phyloP scores from a whole-genome alignment of 768 basidiomycete genomes.

The Agaricus blazei region DNA sequence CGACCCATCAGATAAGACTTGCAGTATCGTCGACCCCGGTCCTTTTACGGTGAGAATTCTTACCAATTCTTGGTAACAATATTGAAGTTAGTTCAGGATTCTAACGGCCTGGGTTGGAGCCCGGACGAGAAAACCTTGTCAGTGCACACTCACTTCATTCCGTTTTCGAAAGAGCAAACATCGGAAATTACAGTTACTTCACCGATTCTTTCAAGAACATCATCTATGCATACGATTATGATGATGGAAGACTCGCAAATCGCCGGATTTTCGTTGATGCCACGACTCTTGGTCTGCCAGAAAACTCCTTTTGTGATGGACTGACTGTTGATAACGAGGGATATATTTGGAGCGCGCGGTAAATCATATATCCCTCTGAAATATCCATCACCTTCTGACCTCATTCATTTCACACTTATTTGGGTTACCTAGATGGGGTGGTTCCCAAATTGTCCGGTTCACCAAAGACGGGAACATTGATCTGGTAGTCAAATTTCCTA shows the following conservation, averaged over 20 bases:
- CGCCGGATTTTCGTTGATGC: constrained; percentile 56
- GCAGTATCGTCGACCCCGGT: constrained; percentile 51
- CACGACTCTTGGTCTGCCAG: constrained; percentile 43
- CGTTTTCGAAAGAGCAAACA: constrained; percentile 1
- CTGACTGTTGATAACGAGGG: constrained; percentile 62
- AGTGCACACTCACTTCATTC: constrained; percentile 16
- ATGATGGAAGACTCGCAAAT: constrained; percentile 50
- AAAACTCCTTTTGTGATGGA: constrained; percentile 56
- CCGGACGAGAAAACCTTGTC: constrained; percentile 57
- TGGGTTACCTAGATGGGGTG: constrained; percentile 49
- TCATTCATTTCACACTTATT: background rate
- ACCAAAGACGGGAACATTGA: constrained; percentile 49
- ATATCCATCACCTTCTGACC: constrained; percentile 6
- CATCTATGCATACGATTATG: constrained; percentile 66
- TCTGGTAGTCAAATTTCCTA: constrained; percentile 53
- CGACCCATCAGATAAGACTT: constrained; percentile 44
- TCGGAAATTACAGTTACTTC: constrained; percentile 48
- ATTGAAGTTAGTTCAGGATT: constrained; percentile 36
- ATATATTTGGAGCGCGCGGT: constrained; percentile 61
- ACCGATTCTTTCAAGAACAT: constrained; percentile 63
- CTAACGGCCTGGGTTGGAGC: constrained; percentile 64
- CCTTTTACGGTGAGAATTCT: constrained; percentile 52
- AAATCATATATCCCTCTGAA: constrained; percentile 2
- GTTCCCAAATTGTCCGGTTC: constrained; percentile 54
- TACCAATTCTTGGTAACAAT: background rate